Base-by-base conservation (phyloP, 306 rosid species). In the Castanea sativa region DNA sequence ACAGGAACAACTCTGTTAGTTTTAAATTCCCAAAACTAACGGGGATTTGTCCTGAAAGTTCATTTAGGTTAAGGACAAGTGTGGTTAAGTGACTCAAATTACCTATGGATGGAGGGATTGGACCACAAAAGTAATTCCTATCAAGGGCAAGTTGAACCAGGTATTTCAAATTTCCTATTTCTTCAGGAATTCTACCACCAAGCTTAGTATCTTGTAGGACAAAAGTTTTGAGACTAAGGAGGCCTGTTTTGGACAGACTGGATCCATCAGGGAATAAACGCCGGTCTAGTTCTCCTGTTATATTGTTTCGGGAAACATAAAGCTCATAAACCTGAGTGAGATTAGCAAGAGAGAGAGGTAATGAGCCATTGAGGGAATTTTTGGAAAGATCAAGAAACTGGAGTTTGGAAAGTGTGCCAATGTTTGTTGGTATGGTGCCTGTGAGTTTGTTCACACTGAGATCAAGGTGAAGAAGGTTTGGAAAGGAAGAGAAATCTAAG, bases 291-390 rank as follows among this genome's bases (percentile, higher is more conserved):
- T 56, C 55, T 6, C 94, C 94, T 0, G 81, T 43, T 12, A 90
- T 76, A 19, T 75, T 15, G 82, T 90, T 90, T 57, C 85, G 79
- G 1, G 92, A 90, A 8, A 85, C 76, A 72, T 81, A 89, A 33
- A 88, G 92, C 76, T 90, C 90, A n/a, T 29, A 72, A 58, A 88
- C 87, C n/a, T 76, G 76, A n/a, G 91, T 90, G 60, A 90, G 79
- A 59, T 90, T 88, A 11, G 94, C 75, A 0, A 88, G 74, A 38
- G 94, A 90, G 52, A 88, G 86, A 78, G 94, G 94, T 2, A 90
- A 43, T 10, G 88, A 76, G 19, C 86, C 86, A 58, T 75, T 85
- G 59, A 90, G 72, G 16, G 53, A 51, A 58, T 88, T 90, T 0
- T 79, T 73, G 38, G 92, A 88, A 38, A 91, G 91, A 29, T 91